phyloP scores from a whole-genome alignment of 495 filamentous ascomycete species.

The Penicilliopsis zonata region DNA sequence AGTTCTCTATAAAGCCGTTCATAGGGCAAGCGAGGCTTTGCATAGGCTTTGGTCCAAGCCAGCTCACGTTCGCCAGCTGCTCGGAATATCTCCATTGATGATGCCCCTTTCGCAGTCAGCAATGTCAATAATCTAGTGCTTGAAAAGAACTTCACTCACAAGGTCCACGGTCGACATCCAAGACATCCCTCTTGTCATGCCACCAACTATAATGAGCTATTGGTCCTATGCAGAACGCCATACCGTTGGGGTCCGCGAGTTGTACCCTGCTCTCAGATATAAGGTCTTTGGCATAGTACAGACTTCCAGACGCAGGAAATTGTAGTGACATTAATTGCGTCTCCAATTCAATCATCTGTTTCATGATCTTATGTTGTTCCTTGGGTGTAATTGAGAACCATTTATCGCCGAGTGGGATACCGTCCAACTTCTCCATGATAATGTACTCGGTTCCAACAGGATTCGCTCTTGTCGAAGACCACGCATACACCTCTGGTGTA shows the following conservation, averaged over 20 bases:
- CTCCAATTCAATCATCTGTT: conserved; percentile 17
- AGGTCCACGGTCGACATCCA: conserved; percentile 14
- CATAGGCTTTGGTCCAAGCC: conserved; percentile 6
- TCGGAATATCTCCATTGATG: conserved; percentile 8
- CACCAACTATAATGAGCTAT: conserved; percentile 15
- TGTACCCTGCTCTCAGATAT: conserved; percentile 2
- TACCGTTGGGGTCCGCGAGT: conserved; percentile 1
- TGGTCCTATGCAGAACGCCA: conserved; percentile 20
- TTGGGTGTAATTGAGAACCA: conserved; percentile 14
- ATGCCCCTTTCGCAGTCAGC: conserved; percentile 1
- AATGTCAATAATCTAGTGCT: background rate
- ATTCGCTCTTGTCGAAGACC: conserved; percentile 8
- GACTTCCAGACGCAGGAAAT: conserved; percentile 19
- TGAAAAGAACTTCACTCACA: conserved; percentile 10
- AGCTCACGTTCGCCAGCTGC: conserved; percentile 11
- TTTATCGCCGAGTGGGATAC: conserved; percentile 10
- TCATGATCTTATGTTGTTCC: conserved; percentile 14
- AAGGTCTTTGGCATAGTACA: conserved; percentile 14
- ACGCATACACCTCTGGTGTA: conserved; percentile 11
- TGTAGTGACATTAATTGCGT: conserved; percentile 10
- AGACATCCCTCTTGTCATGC: conserved; percentile 8
- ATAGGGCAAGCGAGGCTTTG: conserved; percentile 10
- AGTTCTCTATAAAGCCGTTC: conserved; percentile 12
- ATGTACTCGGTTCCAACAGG: conserved; percentile 17
- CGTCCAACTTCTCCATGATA: conserved; percentile 13